These are phyloP conservation scores for Tricholoma sp. DNA, from an alignment of 768 basidiomycete species.

Conservation along the genomic window DNA sequence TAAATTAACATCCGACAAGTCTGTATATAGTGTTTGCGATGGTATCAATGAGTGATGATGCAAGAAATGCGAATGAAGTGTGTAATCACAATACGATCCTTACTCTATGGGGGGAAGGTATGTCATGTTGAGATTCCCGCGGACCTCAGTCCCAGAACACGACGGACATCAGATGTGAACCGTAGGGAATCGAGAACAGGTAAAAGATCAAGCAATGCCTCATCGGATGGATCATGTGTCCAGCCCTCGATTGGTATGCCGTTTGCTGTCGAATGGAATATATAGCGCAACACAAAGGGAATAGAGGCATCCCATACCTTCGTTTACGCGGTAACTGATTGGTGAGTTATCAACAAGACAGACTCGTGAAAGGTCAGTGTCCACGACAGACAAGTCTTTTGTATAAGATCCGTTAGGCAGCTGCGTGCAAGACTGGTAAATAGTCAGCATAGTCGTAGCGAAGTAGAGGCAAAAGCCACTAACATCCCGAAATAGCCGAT, in stretches of 20 bases:
- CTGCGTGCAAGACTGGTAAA: slow-evolving; percentile 79
- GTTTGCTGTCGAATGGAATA: slow-evolving; percentile 58
- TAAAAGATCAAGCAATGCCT: slow-evolving; percentile 91
- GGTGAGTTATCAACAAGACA: slow-evolving; percentile 97
- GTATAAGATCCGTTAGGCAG: slow-evolving; percentile 91
- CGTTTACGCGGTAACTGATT: slow-evolving; percentile 85
- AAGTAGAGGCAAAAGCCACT: slow-evolving; percentile 25
- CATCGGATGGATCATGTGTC: slow-evolving; percentile 96
- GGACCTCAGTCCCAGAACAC: slow-evolving; percentile 70
- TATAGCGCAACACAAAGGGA: slow-evolving; percentile 1
- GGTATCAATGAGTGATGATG: slow-evolving; percentile 27
- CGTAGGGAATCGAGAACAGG: slow-evolving; percentile 94
- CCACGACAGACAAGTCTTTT: slow-evolving; percentile 86
- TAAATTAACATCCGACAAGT: slow-evolving; percentile 20
- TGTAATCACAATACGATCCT: slow-evolving; percentile 20
- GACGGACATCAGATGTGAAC: slow-evolving; percentile 93
- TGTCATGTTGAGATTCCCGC: slow-evolving; percentile 34
- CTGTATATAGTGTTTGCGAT: slow-evolving; percentile 23
- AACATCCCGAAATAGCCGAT: slow-evolving; percentile 90
- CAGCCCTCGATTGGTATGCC: slow-evolving; percentile 99
- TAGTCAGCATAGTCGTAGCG: slow-evolving; percentile 5
- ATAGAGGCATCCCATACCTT: slow-evolving; percentile 52
- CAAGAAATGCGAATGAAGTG: slow-evolving; percentile 14
- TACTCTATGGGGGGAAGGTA: slow-evolving; percentile 17
- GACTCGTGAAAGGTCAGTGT: slow-evolving; percentile 86